These are phyloP conservation scores for Aureobasidium sp. DNA, from an alignment of 2,329 filamentous ascomycete genomes.

Conservation along the genomic window DNA sequence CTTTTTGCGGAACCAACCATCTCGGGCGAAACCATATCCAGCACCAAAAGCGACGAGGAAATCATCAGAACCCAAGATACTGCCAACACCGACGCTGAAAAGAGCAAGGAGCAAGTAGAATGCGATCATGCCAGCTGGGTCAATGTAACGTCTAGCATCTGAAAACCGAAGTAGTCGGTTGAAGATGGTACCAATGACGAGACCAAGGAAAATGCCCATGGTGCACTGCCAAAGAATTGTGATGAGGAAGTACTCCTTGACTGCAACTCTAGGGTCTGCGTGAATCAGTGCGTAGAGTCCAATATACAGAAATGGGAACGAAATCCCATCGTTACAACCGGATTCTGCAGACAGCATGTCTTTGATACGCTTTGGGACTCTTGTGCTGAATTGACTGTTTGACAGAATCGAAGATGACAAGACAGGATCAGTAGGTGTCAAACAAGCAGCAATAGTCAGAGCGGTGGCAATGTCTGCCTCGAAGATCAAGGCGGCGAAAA, in stretches of 20 bases:
- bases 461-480: constrained; percentile 40
- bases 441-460: constrained; percentile 47
- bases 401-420: constrained; percentile 48
- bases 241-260: constrained; percentile 48
- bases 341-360: constrained; percentile 49
- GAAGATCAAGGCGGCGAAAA: constrained; percentile 43
- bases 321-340: constrained; percentile 51
- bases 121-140: constrained; percentile 44
- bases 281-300: constrained; percentile 42
- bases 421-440: constrained; percentile 52
- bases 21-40: constrained; percentile 48
- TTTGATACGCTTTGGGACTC: constrained; percentile 46
- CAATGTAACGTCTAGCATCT: constrained; percentile 40
- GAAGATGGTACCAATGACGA: constrained; percentile 41
- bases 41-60: constrained; percentile 52
- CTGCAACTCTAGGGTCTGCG: constrained; percentile 31
- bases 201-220: constrained; percentile 42
- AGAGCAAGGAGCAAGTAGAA: constrained; percentile 52
- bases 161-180: constrained; percentile 45
- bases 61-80: constrained; percentile 47
- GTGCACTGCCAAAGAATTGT: constrained; percentile 51
- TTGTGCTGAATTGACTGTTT: constrained; percentile 46
- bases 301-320: constrained; percentile 51
- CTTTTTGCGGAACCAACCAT: constrained; percentile 47
- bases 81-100: constrained; percentile 46